Percentiles rank a stretch among this genome's conserved stretches.
These are phyloP conservation scores for Kwoniella pini DNA, from an alignment of 768 basidiomycete species.

Conservation along the genomic window DNA sequence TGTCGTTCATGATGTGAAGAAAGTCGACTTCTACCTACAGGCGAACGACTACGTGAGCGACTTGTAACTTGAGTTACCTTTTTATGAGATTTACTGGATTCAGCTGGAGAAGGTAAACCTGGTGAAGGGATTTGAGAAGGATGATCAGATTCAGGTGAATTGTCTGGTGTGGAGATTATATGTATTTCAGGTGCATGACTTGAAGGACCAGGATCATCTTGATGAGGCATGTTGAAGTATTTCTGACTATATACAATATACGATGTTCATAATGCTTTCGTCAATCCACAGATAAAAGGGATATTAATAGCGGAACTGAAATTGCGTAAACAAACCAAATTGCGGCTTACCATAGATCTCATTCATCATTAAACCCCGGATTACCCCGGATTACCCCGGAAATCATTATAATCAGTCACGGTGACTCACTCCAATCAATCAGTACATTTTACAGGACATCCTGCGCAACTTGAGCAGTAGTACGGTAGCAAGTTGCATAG, in stretches of 20 bases:
- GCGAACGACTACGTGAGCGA: not conserved
- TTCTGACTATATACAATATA: slow-evolving; percentile 3
- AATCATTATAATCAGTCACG: too few species aligned
- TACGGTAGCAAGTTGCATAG: too few species aligned
- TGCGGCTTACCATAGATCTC: too few species aligned
- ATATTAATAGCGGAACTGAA: too few species aligned
- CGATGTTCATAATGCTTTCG: not conserved
- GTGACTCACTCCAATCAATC: too few species aligned
- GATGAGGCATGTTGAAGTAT: slow-evolving; percentile 1
- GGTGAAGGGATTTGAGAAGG: not conserved
- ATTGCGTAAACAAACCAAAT: too few species aligned
- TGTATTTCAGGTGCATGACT: slow-evolving; percentile 12
- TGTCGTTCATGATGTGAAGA: slow-evolving; percentile 2
- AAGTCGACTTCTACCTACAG: not conserved
- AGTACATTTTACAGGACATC: too few species aligned
- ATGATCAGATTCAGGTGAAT: not conserved
- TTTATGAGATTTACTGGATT: not conserved
- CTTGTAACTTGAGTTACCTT: not conserved
- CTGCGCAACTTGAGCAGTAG: too few species aligned
- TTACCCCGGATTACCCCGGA: too few species aligned
- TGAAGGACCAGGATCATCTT: slow-evolving; percentile 10
- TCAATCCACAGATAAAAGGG: not conserved
- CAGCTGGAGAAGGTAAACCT: not conserved
- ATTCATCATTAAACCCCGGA: too few species aligned
- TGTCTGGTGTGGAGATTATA: slow-evolving; percentile 10